These are phyloP conservation scores for Tubosaeta sp. DNA, from an alignment of 768 basidiomycete genomes.

Conservation along the genomic window DNA sequence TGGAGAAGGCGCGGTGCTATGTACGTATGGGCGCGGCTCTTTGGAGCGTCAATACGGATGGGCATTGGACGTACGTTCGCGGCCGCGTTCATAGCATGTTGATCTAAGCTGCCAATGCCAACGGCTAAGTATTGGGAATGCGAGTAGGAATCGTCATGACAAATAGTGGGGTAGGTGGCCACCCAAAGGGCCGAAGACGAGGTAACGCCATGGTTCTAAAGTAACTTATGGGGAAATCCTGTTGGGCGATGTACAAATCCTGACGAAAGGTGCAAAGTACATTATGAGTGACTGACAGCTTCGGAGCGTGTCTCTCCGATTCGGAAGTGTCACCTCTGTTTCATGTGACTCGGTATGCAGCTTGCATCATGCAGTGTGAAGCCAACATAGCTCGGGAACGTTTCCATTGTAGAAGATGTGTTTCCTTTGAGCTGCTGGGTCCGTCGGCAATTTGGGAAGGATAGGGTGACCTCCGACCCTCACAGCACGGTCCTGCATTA, in stretches of 20 bases:
- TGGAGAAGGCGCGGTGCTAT: not conserved
- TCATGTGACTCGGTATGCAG: too few species aligned
- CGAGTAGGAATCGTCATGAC: not conserved
- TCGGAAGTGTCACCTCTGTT: too few species aligned
- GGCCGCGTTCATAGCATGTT: not conserved
- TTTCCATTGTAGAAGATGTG: not conserved
- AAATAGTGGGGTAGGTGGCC: not conserved
- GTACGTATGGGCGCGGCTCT: constrained; percentile 2
- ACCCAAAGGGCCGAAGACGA: not conserved
- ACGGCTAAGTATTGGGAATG: not conserved
- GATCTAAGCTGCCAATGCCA: not conserved
- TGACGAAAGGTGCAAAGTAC: too few species aligned
- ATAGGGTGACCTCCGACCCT: not conserved
- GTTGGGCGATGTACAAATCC: too few species aligned
- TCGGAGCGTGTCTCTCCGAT: too few species aligned
- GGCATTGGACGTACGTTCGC: too few species aligned
- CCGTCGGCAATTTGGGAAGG: not conserved
- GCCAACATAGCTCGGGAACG: not conserved
- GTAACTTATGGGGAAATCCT: not conserved
- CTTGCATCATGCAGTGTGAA: not conserved
- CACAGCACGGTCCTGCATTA: not conserved
- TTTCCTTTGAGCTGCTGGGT: not conserved
- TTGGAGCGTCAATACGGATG: not conserved
- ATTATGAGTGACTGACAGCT: too few species aligned
- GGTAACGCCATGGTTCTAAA: not conserved